Evolutionary conservation across 2,329 filamentous ascomycete species (phyloP), one percentile per base, ranked within the genome.

Genomic region (Ophiobolus disseminans): DNA sequence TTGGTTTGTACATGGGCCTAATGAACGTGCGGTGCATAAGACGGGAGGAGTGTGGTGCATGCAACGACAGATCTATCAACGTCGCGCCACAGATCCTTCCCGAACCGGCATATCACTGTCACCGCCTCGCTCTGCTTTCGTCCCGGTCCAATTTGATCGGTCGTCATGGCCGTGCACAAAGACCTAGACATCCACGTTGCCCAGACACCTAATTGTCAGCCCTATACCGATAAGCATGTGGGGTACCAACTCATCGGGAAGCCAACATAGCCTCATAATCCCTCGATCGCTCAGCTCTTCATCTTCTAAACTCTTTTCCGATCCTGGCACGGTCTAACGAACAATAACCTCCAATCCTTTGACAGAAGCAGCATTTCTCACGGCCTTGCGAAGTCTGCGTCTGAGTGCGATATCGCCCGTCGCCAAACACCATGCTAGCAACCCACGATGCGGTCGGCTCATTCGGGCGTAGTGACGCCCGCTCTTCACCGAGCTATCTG

Each of bases 251-350:
- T 40, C 23, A 30, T 23, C 35, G 48, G 53, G 28, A 50, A 22
- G 28, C 30, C 22, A 41, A 40, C 58, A 60, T 60, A 60, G 62
- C 62, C 56, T 58, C 56, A n/a, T n/a, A 43, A 45, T 40, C 32
- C 34, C 45, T 48, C 43, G 48, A 45, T 38, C 48, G 40, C 51
- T 52, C 45, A 60, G 59, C 60, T 57, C 50, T 50, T 45, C 44
- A 40, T 43, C 37, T 45, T 45, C 40, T 48, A 45, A 39, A 48
- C 38, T 47, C 48, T 44, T 26, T 28, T 41, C 44, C 39, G 40
- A 41, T 32, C 30, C 41, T 48, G 48, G 47, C 38, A 40, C 55
- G 40, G 52, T 31, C 20, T n/a, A 35, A 37, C 35, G 28, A 40
- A 20, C 39, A 36, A 30, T 41, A 25, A 19, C 30, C 39, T 37